A percentile compares a stretch with the other conserved stretches of the same genome.
Conservation (phyloP, 2,329 filamentous ascomycete species). For the Verticillium tricorpus region DNA sequence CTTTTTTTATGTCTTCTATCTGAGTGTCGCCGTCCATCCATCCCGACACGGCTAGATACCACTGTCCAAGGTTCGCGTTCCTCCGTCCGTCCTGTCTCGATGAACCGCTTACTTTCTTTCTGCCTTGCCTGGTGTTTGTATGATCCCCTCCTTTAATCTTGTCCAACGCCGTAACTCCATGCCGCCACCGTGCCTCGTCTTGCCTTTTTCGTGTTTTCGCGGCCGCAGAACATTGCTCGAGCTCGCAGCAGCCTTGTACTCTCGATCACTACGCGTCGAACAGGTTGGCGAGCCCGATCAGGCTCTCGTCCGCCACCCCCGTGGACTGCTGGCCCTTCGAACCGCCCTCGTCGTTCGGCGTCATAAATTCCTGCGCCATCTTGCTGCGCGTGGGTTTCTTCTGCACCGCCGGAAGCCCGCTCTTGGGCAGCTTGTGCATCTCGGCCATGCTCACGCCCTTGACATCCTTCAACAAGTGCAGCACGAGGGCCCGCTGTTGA, state of each 20-base stretch:
- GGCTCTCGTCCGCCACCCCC: conserved; percentile 32
- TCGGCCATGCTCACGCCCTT: conserved; percentile 91
- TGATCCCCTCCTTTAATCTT: background rate
- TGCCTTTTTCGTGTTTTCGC: background rate
- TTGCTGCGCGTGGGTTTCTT: conserved; percentile 47
- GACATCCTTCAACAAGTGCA: conserved; percentile 81
- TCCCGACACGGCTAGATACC: background rate
- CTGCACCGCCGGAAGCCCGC: conserved; percentile 28
- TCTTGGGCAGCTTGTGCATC: conserved; percentile 74
- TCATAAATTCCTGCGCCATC: conserved; percentile 66
- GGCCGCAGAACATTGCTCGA: no score
- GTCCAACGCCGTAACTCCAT: background rate
- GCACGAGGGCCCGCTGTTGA: conserved; percentile 72
- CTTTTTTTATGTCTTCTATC: background rate
- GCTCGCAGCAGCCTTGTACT: background rate
- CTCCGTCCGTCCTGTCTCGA: background rate
- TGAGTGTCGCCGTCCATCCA: background rate
- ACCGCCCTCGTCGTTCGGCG: conserved; percentile 26
- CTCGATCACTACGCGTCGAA: conserved; percentile 30
- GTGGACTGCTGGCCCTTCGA: conserved; percentile 59
- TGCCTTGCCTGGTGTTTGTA: background rate
- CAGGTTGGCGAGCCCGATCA: conserved; percentile 52
- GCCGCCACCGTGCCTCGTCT: background rate
- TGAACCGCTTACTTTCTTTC: background rate
- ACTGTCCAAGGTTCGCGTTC: no score